Conservation (phyloP, 1,284 basidiomycete genomes). For the Ceratobasidium sp. region DNA sequence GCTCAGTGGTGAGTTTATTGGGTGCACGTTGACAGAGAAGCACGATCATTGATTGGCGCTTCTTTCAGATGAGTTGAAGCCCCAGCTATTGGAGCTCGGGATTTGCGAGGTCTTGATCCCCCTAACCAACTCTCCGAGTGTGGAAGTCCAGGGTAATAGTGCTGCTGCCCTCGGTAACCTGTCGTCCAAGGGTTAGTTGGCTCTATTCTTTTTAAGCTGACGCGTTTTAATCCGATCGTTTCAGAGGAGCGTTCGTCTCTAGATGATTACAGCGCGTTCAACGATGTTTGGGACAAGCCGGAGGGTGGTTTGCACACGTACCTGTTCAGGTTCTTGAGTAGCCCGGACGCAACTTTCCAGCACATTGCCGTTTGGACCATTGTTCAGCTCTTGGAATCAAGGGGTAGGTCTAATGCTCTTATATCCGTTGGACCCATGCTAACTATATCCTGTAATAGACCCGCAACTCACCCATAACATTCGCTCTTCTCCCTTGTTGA, state of each 20-base stretch:
- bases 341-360: slow-evolving; percentile 98
- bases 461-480: slow-evolving; percentile 90
- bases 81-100: slow-evolving; percentile 95
- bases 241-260: slow-evolving; percentile 76
- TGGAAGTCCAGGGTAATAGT: slow-evolving; percentile 98
- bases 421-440: too few species aligned
- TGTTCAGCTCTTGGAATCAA: slow-evolving; percentile 94
- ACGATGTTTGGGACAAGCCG: slow-evolving; percentile 97
- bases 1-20: slow-evolving; percentile 74
- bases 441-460: too few species aligned
- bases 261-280: slow-evolving; percentile 98
- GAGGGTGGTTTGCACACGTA: slow-evolving; percentile 97
- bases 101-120: slow-evolving; percentile 98
- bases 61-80: slow-evolving; percentile 86
- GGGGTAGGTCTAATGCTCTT: too few species aligned
- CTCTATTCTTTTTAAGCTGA: neutral
- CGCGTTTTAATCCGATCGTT: too few species aligned
- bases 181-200: slow-evolving; percentile 84
- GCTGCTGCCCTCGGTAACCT: slow-evolving; percentile 97
- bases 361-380: slow-evolving; percentile 99
- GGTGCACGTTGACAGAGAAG: neutral
- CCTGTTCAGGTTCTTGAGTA: slow-evolving; percentile 92
- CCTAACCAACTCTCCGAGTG: slow-evolving; percentile 92
- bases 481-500: slow-evolving; percentile 78
- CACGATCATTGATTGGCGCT: slow-evolving; percentile 24